These are phyloP conservation scores for Iris macrosiphon DNA, from an alignment of 106 monocot genomes.

Conservation along the genomic window DNA sequence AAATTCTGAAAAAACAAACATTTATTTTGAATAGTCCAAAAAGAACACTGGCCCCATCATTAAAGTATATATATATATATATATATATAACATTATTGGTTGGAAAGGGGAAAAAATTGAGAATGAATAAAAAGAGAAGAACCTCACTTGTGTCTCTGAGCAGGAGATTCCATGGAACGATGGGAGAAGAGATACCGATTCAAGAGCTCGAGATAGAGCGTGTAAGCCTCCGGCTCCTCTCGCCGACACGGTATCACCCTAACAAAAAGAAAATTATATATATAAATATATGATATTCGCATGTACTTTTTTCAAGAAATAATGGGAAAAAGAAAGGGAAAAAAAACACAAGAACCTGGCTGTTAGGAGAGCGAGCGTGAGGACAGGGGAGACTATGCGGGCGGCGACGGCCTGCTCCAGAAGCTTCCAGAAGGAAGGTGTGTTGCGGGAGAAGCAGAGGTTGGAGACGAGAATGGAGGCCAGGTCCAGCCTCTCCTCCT, in stretches of 20 bases:
- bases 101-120: too few species aligned
- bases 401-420: slow-evolving; percentile 39
- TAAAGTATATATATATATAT: too few species aligned
- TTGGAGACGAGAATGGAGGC: slow-evolving; percentile 27
- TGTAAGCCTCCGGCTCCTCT: slow-evolving; percentile 69
- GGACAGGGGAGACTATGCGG: slow-evolving; percentile 35
- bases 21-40: too few species aligned
- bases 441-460: slow-evolving; percentile 49
- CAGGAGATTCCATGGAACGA: slow-evolving; percentile 10
- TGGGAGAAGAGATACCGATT: slow-evolving; percentile 28
- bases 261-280: background rate
- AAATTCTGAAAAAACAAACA: too few species aligned
- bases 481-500: slow-evolving; percentile 34
- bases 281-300: too few species aligned
- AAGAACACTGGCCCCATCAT: too few species aligned
- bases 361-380: slow-evolving; percentile 45
- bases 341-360: slow-evolving; percentile 12
- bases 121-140: slow-evolving; percentile 1
- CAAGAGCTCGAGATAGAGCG: slow-evolving; percentile 65
- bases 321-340: background rate
- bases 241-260: slow-evolving; percentile 51
- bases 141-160: slow-evolving; percentile 50
- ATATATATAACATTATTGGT: too few species aligned
- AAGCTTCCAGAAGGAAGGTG: slow-evolving; percentile 47
- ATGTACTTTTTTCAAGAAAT: background rate